A percentile compares a stretch with the other conserved stretches of the same genome.
Evolutionary conservation across 495 filamentous ascomycete species (phyloP).

Genomic region (Daldinia decipiens): DNA sequence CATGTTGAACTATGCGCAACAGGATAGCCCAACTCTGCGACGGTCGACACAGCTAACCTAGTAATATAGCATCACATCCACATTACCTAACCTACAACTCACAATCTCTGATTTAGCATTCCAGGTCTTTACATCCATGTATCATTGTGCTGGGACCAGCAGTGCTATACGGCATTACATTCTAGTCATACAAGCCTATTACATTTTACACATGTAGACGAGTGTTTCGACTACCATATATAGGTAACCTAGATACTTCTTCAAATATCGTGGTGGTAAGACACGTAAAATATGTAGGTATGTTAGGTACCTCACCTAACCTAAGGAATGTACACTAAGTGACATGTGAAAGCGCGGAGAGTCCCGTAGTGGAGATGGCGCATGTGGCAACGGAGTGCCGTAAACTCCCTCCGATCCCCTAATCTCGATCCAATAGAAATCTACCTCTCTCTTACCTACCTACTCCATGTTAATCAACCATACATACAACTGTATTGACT

Average conservation of each 20-base stretch:
- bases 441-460: conserved; percentile 6
- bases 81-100: neutral
- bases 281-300: neutral
- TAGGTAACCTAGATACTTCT: too few species aligned
- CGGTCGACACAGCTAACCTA: neutral
- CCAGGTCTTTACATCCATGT: neutral
- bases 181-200: neutral
- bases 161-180: neutral
- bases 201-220: neutral
- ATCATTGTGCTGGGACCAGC: neutral
- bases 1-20: neutral
- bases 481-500: conserved; percentile 13
- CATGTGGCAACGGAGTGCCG: conserved; percentile 2
- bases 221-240: neutral
- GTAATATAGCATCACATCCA: neutral
- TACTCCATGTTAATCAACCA: conserved; percentile 16
- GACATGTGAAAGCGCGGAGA: conserved; percentile 49
- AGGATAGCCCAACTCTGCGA: neutral
- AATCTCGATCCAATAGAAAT: conserved; percentile 32
- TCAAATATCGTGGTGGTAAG: neutral
- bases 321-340: conserved; percentile 5
- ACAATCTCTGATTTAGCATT: neutral
- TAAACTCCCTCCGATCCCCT: conserved; percentile 20
- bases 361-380: conserved; percentile 24
- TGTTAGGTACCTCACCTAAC: too few species aligned